Evolutionary conservation across 306 rosid genomes (phyloP).

Genomic region (Mucuna pruriens): DNA sequence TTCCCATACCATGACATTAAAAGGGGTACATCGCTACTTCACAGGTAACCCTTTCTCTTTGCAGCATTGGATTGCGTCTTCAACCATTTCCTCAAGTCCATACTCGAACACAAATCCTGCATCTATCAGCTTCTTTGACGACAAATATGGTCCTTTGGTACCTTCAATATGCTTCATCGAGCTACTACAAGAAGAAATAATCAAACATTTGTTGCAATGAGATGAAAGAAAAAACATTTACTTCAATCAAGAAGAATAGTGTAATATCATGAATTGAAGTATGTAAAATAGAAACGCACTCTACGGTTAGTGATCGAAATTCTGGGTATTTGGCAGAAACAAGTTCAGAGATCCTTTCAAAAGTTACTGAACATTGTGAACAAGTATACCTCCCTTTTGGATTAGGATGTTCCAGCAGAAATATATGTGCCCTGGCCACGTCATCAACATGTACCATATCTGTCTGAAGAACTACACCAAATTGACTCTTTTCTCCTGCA

Average conservation of each 20-base stretch:
- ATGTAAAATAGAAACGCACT: slow-evolving; percentile 4
- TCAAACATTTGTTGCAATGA: not conserved
- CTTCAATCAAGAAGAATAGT: not conserved
- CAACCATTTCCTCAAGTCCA: slow-evolving; percentile 17
- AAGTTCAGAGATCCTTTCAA: not conserved
- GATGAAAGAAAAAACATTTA: not conserved
- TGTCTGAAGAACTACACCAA: not conserved
- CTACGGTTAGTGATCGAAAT: not conserved
- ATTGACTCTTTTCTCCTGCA: not conserved
- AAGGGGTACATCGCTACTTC: not conserved
- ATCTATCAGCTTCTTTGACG: slow-evolving; percentile 20
- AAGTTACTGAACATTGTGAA: not conserved
- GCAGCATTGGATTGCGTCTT: slow-evolving; percentile 24
- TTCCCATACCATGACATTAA: not conserved
- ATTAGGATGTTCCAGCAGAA: not conserved
- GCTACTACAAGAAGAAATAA: not conserved
- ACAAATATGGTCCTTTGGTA: not conserved
- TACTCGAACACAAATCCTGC: slow-evolving; percentile 19
- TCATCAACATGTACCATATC: slow-evolving; percentile 11
- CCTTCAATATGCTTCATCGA: not conserved
- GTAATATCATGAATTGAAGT: not conserved
- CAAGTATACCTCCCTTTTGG: slow-evolving; percentile 19
- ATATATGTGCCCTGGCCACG: slow-evolving; percentile 10
- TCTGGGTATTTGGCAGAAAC: not conserved
- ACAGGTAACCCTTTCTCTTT: not conserved